A percentile compares a stretch with the other conserved stretches of the same genome.
These are phyloP conservation scores for Clathrospora elynae DNA, from an alignment of 2,329 filamentous ascomycete species.

Conservation along the genomic window DNA sequence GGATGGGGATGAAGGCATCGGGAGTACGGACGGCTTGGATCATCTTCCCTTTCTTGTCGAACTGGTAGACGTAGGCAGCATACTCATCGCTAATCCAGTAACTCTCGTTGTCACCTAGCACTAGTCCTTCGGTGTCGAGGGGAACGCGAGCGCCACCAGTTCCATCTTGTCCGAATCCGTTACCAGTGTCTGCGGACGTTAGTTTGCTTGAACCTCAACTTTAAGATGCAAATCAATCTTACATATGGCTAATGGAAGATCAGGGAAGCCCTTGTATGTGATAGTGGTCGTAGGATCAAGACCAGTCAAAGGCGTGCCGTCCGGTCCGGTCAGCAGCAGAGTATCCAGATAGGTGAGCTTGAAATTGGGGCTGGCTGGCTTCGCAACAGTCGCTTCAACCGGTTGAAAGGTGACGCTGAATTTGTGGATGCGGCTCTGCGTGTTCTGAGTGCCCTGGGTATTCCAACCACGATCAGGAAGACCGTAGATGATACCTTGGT, in stretches of 20 bases:
- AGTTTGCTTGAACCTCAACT: not conserved
- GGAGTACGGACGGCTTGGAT: slow-evolving; percentile 67
- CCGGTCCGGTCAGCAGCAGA: slow-evolving; percentile 66
- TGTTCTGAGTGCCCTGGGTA: slow-evolving; percentile 70
- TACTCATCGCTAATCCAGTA: slow-evolving; percentile 70
- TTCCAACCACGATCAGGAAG: slow-evolving; percentile 76
- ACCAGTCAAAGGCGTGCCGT: slow-evolving; percentile 63
- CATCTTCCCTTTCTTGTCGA: slow-evolving; percentile 64
- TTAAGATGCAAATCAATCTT: too few relatives aligned
- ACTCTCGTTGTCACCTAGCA: slow-evolving; percentile 62
- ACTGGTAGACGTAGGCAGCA: slow-evolving; percentile 73
- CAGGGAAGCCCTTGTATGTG: slow-evolving; percentile 64
- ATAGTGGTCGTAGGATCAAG: slow-evolving; percentile 19
- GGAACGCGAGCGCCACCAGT: slow-evolving; percentile 64
- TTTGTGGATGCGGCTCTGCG: slow-evolving; percentile 70
- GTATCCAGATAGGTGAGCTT: slow-evolving; percentile 67
- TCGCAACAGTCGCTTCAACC: slow-evolving; percentile 57
- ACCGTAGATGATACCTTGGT: slow-evolving; percentile 66
- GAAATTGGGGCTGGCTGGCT: slow-evolving; percentile 65
- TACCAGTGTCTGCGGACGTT: slow-evolving; percentile 56
- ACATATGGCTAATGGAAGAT: slow-evolving; percentile 66
- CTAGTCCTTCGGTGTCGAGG: slow-evolving; percentile 70
- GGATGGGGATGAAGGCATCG: slow-evolving; percentile 65
- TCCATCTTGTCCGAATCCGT: slow-evolving; percentile 69
- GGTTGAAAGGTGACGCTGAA: slow-evolving; percentile 65